Evolutionary conservation across 768 basidiomycete genomes (phyloP), one percentile per base, ranked within the genome.

Genomic region (Leccinum pellstonianum): DNA sequence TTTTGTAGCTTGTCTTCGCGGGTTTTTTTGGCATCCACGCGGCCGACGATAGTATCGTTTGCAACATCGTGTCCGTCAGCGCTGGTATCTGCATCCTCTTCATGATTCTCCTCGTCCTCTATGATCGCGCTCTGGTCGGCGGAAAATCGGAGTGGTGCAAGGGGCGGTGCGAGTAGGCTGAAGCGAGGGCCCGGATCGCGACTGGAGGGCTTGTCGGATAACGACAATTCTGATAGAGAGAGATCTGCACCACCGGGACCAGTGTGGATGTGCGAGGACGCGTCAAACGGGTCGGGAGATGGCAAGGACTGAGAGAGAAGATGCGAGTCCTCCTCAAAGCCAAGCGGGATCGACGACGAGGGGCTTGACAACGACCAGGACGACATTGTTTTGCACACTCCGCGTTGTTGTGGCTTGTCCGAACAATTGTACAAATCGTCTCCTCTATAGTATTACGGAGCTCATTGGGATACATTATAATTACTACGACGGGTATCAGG

Each of bases 1-100:
- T 82, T 84, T 62, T 86, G 86, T 35, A 93, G 75, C 69, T 86
- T 90, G 58, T 91, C 91, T 67, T 92, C 88, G 49, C 85, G 78
- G 52, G 77, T 66, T 61, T 73, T 77, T 38, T 73, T 70, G 3
- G 69, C 70, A 3, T 68, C 59, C 29, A 54, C 59, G 15, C 65
- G 70, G 48, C 51, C 64, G 23, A 69, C 67, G 63, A 72, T 37
- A 19, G 72, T 74, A 14, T 64, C 54, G 54, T 73, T 54, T n/a
- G 46, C 65, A 47, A 55, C 62, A 43, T 66, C 62, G 14, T 62
- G 56, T 11, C 43, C 58, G 38, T 67, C 61, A 37, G 47, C 17
- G 27, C 52, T 63, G 50, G n/a, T 21, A 12, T 61, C 52, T 25
- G 14, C 64, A 6, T 25, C 61, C 10, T 65, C 64, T 50, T 66